Evolutionary conservation across 768 basidiomycete species (phyloP).

Genomic region (Pholiota molesta): DNA sequence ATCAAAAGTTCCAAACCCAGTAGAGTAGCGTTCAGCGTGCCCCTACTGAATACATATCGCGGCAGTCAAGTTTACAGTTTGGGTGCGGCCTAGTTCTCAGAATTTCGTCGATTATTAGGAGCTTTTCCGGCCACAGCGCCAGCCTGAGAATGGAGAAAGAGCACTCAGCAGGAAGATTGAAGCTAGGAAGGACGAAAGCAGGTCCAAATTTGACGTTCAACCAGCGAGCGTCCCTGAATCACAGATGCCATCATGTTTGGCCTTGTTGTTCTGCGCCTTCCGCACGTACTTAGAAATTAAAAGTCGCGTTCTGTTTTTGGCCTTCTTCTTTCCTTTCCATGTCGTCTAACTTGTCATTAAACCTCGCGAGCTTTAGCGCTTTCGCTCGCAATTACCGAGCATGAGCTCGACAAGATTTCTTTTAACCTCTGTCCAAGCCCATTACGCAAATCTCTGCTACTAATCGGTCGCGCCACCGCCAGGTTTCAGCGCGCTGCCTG

Average conservation of each 20-base stretch:
- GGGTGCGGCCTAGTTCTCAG: not conserved
- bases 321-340: not conserved
- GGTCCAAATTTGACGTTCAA: too few relatives aligned
- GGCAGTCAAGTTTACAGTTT: not conserved
- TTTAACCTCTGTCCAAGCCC: too few relatives aligned
- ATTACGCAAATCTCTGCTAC: too few relatives aligned
- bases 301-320: not conserved
- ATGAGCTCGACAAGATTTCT: too few relatives aligned
- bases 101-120: not conserved
- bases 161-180: too few relatives aligned
- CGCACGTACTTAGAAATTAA: not conserved
- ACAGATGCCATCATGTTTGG: not conserved
- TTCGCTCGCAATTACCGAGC: too few relatives aligned
- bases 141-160: not conserved
- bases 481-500: not conserved
- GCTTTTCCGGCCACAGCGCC: not conserved
- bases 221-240: not conserved
- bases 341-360: not conserved
- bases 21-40: not conserved
- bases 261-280: not conserved
- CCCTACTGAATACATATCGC: not conserved
- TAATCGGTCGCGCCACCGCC: not conserved
- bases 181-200: too few relatives aligned
- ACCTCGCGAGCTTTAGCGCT: too few relatives aligned
- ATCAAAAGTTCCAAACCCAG: not conserved